Percentiles rank a stretch among this genome's conserved stretches.
Evolutionary conservation across 148 eudicot genomes (phyloP).

Genomic region (Rhododendron griersonianum): DNA sequence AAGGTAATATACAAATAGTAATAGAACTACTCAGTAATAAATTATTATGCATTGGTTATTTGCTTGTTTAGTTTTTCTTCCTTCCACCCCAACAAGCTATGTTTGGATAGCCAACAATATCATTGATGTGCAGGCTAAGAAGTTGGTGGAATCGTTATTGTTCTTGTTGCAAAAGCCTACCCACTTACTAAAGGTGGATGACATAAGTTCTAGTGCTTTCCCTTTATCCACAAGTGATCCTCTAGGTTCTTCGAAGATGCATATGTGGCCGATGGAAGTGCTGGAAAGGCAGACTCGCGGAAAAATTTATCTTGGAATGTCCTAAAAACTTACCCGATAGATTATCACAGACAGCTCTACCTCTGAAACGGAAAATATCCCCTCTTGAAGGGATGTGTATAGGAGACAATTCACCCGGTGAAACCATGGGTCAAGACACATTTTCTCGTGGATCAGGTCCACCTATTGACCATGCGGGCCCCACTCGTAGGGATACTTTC

Average conservation of each 20-base stretch:
- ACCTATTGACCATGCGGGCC: slow-evolving; percentile 41
- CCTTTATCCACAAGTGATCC: slow-evolving; percentile 25
- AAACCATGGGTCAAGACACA: slow-evolving; percentile 28
- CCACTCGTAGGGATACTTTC: slow-evolving; percentile 78
- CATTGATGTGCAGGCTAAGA: slow-evolving; percentile 46
- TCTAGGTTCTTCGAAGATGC: slow-evolving; percentile 50
- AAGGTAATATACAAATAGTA: neutral
- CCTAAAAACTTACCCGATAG: slow-evolving; percentile 82
- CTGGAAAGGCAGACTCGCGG: slow-evolving; percentile 54
- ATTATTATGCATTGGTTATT: neutral
- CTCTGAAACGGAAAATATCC: slow-evolving; percentile 65
- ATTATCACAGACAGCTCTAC: slow-evolving; percentile 58
- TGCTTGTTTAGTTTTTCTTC: neutral
- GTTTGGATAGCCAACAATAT: neutral
- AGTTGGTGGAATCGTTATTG: slow-evolving; percentile 48
- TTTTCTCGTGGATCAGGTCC: slow-evolving; percentile 57
- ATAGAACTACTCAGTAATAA: neutral
- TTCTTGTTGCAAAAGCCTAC: slow-evolving; percentile 47
- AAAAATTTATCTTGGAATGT: slow-evolving; percentile 81
- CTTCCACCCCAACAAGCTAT: slow-evolving; percentile 7
- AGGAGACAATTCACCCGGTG: slow-evolving; percentile 53
- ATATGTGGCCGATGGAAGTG: slow-evolving; percentile 46
- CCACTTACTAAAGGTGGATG: slow-evolving; percentile 33
- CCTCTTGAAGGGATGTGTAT: slow-evolving; percentile 62
- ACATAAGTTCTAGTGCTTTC: slow-evolving; percentile 25